Base-by-base conservation (phyloP, 2,329 filamentous ascomycete species). In the Lasiodiplodia citricola region DNA sequence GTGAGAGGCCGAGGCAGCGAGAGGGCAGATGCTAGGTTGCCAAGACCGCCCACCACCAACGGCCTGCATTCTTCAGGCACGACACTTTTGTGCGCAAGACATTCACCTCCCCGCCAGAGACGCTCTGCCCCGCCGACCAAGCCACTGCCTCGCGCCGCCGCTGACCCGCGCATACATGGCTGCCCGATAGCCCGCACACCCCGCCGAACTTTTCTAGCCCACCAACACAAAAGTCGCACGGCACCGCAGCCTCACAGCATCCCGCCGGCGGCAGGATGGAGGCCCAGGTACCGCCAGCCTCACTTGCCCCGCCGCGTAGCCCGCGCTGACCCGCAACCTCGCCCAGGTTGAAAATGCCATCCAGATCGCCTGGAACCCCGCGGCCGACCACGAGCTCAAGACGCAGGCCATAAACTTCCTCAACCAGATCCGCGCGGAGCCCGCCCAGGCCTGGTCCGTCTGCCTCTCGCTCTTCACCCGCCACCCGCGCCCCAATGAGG, bases 281-380 rank as follows among this genome's bases (percentile, higher is more conserved):
- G 54, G 63, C 68, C 16, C 67, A 69, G 67, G 67, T 69, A 60
- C 60, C 50, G 14, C 52, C 14, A 51, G 28, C 62, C 41, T 13
- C 66, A 54, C 28, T 21, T 58, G 41, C 67, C 23, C 44, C 60
- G 54, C 51, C 57, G 38, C 25, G 35, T 28, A 28, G 52, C 50
- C 54, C 37, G 37, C 60, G 67, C 67, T 69, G 41, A 65, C 57
- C 41, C 21, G 16, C 31, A 54, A 3, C 23, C 51, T 23, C 23
- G 8, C 54, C 54, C 69, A 97, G 93, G 90, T 97, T 81, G 92
- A 96, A 83, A 95, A 93, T 84, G 96, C 96, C 81, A 96, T 98
- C 83, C 90, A 96, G 81, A 96, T 98, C 83, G 93, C 93, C 81
- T 96, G 90, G 84, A 91, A 95, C 81, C 92, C 93, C 70, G 83